Evolutionary conservation across 768 basidiomycete species (phyloP), one percentile per base, ranked within the genome.

Genomic region (Amanita polypyramis): DNA sequence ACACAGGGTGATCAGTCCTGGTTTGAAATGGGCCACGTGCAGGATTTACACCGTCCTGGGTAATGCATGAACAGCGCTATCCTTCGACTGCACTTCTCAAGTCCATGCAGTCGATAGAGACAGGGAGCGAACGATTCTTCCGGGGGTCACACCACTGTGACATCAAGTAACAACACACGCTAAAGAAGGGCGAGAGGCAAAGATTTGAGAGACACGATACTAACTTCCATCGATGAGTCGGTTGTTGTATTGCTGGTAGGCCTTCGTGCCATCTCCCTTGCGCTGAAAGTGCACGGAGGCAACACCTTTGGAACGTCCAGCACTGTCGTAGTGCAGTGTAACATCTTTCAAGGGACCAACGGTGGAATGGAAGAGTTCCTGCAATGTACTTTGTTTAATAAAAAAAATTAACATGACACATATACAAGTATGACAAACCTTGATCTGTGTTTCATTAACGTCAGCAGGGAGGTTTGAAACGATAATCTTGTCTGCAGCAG

Each of bases 141-240:
- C 55, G 55, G 54, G 60, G 39, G 54, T 33, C 40, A 52, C 54
- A 52, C 50, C 36, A 54, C 38, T 51, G 53, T 52, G 52, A 56
- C 56, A 52, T 56, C 55, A 60, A 47, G 59, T 55, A 49, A 45
- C 43, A 21, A 42, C 40, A 50, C n/a, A 25, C 44, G 49, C 42
- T 62, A 57, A 64, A 65, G 49, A 59, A 63, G 65, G 57, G 64
- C 62, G 64, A 65, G 65, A 63, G 64, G 60, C 63, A 62, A 56
- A 60, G 56, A 62, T 66, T 63, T 45, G 44, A 45, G 65, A 68
- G 69, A 73, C 74, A 70, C 72, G 80, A 76, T 87, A 98, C 96
- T 92, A 87, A 99, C 96, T 96, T 74, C 93, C 92, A 85, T 99
- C 96, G 80, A 99, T 94, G 71, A 98, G 86, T 64, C 96, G 85